Conservation (phyloP, 2,329 filamentous ascomycete species). For the Phialemonium atrogriseum region DNA sequence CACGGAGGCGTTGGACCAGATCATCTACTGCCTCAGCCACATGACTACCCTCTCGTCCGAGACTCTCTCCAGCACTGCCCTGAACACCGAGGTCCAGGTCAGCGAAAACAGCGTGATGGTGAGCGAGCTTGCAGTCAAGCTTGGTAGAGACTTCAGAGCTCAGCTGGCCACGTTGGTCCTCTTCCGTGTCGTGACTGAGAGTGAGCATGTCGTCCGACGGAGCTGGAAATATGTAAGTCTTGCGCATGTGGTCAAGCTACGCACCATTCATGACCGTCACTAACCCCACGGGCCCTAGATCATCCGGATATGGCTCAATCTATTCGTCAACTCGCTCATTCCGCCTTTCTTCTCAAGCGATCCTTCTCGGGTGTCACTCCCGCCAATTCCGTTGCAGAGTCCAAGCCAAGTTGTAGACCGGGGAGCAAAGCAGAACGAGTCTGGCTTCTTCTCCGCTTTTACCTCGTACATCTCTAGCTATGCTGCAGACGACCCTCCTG, state of each 20-base stretch:
- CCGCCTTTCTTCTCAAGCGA: constrained; percentile 64
- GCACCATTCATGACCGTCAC: no score
- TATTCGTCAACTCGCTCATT: constrained; percentile 92
- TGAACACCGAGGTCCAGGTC: constrained; percentile 94
- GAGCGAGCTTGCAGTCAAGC: constrained; percentile 91
- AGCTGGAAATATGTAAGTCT: constrained; percentile 70
- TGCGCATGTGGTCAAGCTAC: no score
- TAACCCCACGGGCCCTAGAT: constrained; percentile 41
- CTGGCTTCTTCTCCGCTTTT: constrained; percentile 85
- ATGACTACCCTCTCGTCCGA: constrained; percentile 83
- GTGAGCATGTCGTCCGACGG: constrained; percentile 65
- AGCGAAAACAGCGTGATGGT: constrained; percentile 95
- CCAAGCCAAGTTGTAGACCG: constrained; percentile 91
- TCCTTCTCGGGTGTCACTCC: constrained; percentile 59
- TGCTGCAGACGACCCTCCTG: constrained; percentile 92
- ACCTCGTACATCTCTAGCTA: constrained; percentile 98
- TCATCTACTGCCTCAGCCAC: constrained; percentile 79
- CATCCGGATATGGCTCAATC: constrained; percentile 84
- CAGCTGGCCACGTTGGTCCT: constrained; percentile 92
- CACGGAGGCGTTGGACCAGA: constrained; percentile 83
- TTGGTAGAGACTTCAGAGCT: constrained; percentile 87
- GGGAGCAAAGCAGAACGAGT: constrained; percentile 67
- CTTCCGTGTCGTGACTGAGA: constrained; percentile 83
- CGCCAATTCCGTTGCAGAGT: constrained; percentile 79
- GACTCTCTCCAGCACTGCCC: constrained; percentile 66